A percentile compares a stretch with the other conserved stretches of the same genome.
Conservation (phyloP, 208 protist genomes). For the Jaenimonas drosophilae region DNA sequence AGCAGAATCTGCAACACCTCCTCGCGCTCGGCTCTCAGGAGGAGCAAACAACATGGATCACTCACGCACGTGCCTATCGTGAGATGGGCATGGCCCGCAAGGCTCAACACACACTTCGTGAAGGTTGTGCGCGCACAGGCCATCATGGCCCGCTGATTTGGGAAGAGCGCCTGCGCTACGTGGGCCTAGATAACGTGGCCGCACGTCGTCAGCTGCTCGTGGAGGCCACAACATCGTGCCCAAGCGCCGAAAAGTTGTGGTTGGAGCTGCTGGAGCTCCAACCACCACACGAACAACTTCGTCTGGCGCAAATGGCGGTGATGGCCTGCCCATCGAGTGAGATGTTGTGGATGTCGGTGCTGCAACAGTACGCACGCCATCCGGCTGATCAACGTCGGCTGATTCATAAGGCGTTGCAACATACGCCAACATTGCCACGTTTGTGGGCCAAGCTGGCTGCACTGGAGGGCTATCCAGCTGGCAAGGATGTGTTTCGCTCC, state of each 20-base stretch:
- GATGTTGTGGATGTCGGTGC: slow-evolving; percentile 55
- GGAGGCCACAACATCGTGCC: slow-evolving; percentile 49
- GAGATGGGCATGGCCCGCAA: slow-evolving; percentile 62
- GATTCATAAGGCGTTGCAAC: slow-evolving; percentile 50
- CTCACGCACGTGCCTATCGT: slow-evolving; percentile 51
- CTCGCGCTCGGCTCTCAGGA: slow-evolving; percentile 67
- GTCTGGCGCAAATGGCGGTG: slow-evolving; percentile 56
- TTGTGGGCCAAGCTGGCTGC: slow-evolving; percentile 67
- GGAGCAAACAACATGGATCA: slow-evolving; percentile 81
- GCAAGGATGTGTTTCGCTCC: slow-evolving; percentile 56
- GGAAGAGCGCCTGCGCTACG: slow-evolving; percentile 51
- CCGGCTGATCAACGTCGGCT: slow-evolving; percentile 41
- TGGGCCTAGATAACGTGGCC: slow-evolving; percentile 12
- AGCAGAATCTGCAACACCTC: slow-evolving; percentile 40
- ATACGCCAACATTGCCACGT: slow-evolving; percentile 39
- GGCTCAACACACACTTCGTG: slow-evolving; percentile 48
- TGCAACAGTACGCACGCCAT: slow-evolving; percentile 28
- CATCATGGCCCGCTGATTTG: slow-evolving; percentile 59
- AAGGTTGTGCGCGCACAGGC: slow-evolving; percentile 58
- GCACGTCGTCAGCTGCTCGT: slow-evolving; percentile 47
- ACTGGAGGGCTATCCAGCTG: slow-evolving; percentile 37
- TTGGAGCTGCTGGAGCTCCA: slow-evolving; percentile 34
- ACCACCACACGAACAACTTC: slow-evolving; percentile 32
- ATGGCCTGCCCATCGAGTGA: slow-evolving; percentile 64
- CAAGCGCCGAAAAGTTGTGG: slow-evolving; percentile 56